Evolutionary conservation across 352 stramenopile species (phyloP).

Genomic region (Phytopythium cucurbitacearum): DNA sequence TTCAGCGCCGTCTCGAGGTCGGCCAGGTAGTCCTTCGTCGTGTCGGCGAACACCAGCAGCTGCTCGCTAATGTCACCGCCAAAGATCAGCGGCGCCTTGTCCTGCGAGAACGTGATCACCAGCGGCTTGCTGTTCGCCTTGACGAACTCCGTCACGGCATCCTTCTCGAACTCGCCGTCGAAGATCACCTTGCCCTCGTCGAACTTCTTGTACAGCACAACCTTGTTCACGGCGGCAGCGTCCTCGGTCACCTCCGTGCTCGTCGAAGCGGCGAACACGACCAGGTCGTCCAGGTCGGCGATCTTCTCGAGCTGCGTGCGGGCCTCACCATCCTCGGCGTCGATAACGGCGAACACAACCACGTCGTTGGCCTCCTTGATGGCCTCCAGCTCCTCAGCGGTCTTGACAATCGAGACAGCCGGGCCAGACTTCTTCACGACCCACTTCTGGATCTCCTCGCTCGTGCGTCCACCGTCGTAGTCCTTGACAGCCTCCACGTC

Average conservation of each 20-base stretch:
- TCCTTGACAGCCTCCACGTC: slow-evolving; percentile 81
- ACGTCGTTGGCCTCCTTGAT: slow-evolving; percentile 85
- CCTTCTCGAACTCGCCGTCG: slow-evolving; percentile 69
- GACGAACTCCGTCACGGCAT: slow-evolving; percentile 62
- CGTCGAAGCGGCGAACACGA: slow-evolving; percentile 73
- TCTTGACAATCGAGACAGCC: slow-evolving; percentile 75
- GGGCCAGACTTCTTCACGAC: slow-evolving; percentile 91
- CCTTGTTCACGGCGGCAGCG: slow-evolving; percentile 43
- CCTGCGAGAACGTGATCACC: slow-evolving; percentile 88
- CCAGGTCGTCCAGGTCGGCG: slow-evolving; percentile 64
- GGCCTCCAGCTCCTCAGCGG: slow-evolving; percentile 60
- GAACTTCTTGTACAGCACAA: slow-evolving; percentile 88
- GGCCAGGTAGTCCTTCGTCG: slow-evolving; percentile 57
- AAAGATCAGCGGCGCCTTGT: slow-evolving; percentile 91
- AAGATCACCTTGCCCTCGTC: slow-evolving; percentile 80
- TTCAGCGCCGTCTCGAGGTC: slow-evolving; percentile 56
- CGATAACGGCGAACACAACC: slow-evolving; percentile 80
- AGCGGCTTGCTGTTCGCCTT: slow-evolving; percentile 81
- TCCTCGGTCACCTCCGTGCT: slow-evolving; percentile 59
- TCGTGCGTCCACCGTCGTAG: slow-evolving; percentile 82
- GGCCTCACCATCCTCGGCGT: slow-evolving; percentile 68
- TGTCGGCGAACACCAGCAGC: slow-evolving; percentile 84
- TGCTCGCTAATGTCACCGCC: slow-evolving; percentile 83
- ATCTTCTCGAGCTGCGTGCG: slow-evolving; percentile 75
- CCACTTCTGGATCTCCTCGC: slow-evolving; percentile 87